Evolutionary conservation across 2,329 filamentous ascomycete genomes (phyloP).

Genomic region (Clonostachys rosea): DNA sequence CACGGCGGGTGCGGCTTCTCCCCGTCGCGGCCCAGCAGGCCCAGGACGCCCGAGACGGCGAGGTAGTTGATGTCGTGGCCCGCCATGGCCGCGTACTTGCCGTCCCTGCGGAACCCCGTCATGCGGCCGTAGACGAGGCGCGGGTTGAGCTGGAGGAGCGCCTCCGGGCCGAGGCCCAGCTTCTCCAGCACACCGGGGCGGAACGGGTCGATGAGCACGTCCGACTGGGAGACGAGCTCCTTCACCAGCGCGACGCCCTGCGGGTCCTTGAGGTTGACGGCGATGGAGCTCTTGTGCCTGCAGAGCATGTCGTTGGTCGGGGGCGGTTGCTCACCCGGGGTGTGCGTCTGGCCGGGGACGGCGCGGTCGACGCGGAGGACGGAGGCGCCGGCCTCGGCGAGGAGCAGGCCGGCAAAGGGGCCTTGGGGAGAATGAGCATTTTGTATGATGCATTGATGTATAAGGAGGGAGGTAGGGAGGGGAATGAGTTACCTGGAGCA

Average conservation of each 20-base stretch:
- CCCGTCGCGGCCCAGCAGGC: slow-evolving; percentile 65
- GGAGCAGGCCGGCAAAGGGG: slow-evolving; percentile 82
- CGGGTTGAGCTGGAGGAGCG: slow-evolving; percentile 64
- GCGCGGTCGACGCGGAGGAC: slow-evolving; percentile 81
- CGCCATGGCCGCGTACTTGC: slow-evolving; percentile 81
- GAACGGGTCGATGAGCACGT: slow-evolving; percentile 90
- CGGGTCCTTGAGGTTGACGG: slow-evolving; percentile 70
- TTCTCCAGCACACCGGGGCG: slow-evolving; percentile 87
- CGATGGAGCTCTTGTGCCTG: slow-evolving; percentile 75
- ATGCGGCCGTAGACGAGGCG: slow-evolving; percentile 78
- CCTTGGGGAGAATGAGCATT: slow-evolving; percentile 39
- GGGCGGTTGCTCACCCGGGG: slow-evolving; percentile 20
- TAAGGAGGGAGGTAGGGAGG: neutral
- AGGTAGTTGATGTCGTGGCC: slow-evolving; percentile 98
- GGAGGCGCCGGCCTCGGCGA: slow-evolving; percentile 84
- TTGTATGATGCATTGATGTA: neutral
- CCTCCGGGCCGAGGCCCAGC: slow-evolving; percentile 69
- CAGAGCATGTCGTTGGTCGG: slow-evolving; percentile 70
- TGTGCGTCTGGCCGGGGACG: slow-evolving; percentile 34
- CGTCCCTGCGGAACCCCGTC: slow-evolving; percentile 86
- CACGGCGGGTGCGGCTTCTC: slow-evolving; percentile 73
- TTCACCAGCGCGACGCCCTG: slow-evolving; percentile 62
- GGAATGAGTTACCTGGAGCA: slow-evolving; percentile 48
- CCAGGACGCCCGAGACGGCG: slow-evolving; percentile 76
- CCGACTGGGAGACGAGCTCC: slow-evolving; percentile 63